Evolutionary conservation across 441 rosid genomes (phyloP), one percentile per base, ranked within the genome.

Genomic region (Erodium moschatum): DNA sequence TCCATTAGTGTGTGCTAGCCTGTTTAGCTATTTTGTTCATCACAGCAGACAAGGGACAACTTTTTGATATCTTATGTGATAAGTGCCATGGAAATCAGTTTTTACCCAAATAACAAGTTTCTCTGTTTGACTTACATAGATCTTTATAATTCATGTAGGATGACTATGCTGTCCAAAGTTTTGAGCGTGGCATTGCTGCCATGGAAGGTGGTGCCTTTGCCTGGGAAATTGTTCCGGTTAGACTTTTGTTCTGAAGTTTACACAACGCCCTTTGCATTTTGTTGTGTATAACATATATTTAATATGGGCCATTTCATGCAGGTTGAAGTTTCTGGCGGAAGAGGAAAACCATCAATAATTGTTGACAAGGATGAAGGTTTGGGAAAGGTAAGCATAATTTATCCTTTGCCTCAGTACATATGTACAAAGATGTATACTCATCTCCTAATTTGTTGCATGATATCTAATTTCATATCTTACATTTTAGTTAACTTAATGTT

Each of bases 111-210:
- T 46, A 4, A 15, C n/a, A 67, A 62, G 33, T 44, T 5, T 40
- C 61, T 7, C 42, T 7, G 42, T 38, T 38, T 38, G 42, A 38
- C 42, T 38, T 5, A 38, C 42, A 38, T 38, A 38, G 42, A 38
- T 38, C 42, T 38, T 0, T 64, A 2, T 40, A 70, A 48, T 76
- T 65, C 54, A 54, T 74, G 84, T 80, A 91, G 97, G 99, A 94
- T 80, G 83, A 87, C 80, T 89, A 75, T 76, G 84, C 99, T 8
- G 60, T 91, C 77, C 97, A 86, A 81, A 94, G 99, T 81, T 94
- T 94, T 76, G 97, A 91, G 74, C 96, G 97, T 73, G 97, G 97
- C 69, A 91, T 94, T 79, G 96, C 97, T 77, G 97, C 99, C 62
- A 91, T 89, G 76, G 90, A 86, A 33, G 73, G 79, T 75, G 90